Base-by-base conservation (phyloP, 2,329 filamentous ascomycete genomes). In the Pseudogymnoascus sp. region DNA sequence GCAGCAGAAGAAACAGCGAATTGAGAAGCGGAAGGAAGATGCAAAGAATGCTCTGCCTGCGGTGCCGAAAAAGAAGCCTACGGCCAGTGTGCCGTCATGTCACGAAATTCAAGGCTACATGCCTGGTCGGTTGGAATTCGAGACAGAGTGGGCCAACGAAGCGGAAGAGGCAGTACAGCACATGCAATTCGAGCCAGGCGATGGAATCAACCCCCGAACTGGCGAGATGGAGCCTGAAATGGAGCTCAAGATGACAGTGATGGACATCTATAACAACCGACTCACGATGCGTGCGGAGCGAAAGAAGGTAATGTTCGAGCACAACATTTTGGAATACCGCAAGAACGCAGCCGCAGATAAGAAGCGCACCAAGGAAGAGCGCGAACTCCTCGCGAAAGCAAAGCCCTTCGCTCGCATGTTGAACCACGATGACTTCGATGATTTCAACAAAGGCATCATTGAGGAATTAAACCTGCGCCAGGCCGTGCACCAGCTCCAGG, bases 31-130 rank as follows among this genome's bases (percentile, higher is more conserved):
- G 67, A 92, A 96, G 71, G 91, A 97, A 66, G 88, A 86, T 1
- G 89, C 90, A 43, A 96, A 95, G 76, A 89, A 89, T 66, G 90
- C 91, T 7, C 87, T 91, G 0, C 88, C 91, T 0, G 83, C 92
- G 38, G 90, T 91, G 24, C 91, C 93, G 1, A 96, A 97, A 76
- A 93, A 93, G 70, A 98, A 98, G 73, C 95, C 95, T 0, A 98
- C 93, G 0, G 93, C 93, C 7, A 96, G 90, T 78, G 92, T 97
- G 2, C 95, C 95, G 0, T 89, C 92, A 35, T 99, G 95, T 75
- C 95, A 99, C 78, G 95, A 99, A 76, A 95, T 99, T 38, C 92
- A 97, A 76, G 95, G 95, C 2, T 99, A 96, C 75, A 99, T 99
- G 95, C 95, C 95, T 2, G 95, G 95, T 50, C 91, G 95, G 41